A percentile compares a stretch with the other conserved stretches of the same genome.
Conservation (phyloP, 1,139 yeast species). For the Lizanozyma gosingica region DNA sequence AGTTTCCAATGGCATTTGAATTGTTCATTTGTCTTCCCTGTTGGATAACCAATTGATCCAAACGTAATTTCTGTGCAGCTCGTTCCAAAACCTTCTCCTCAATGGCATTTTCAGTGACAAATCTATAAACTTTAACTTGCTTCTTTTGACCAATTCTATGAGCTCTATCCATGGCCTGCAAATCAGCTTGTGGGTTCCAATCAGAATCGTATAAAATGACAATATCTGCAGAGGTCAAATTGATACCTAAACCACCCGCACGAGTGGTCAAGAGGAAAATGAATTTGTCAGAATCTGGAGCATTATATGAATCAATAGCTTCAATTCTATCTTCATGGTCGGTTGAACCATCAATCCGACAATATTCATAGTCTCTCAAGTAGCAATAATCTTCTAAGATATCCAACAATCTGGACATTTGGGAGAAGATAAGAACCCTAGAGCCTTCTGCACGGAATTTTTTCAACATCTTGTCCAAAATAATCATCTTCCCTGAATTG, state of each 20-base stretch:
- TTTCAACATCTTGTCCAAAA: conserved; percentile 72
- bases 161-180: conserved; percentile 98
- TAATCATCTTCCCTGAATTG: conserved; percentile 86
- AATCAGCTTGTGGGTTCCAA: conserved; percentile 98
- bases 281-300: conserved; percentile 75
- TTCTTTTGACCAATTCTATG: conserved; percentile 97
- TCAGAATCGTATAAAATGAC: conserved; percentile 90
- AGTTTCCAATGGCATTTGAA: conserved; percentile 37
- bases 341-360: conserved; percentile 93
- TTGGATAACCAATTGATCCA: conserved; percentile 93
- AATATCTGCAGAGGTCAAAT: conserved; percentile 85
- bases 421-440: conserved; percentile 85
- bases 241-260: conserved; percentile 98
- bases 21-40: conserved; percentile 62
- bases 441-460: conserved; percentile 74
- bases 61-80: conserved; percentile 87
- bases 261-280: conserved; percentile 85
- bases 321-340: conserved; percentile 86
- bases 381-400: conserved; percentile 88
- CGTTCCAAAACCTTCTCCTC: conserved; percentile 94
- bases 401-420: conserved; percentile 88
- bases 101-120: conserved; percentile 92
- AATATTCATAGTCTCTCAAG: conserved; percentile 75
- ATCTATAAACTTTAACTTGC: conserved; percentile 85
- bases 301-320: conserved; percentile 88